Base-by-base conservation (phyloP, 495 filamentous ascomycete species). In the Lasiosphaeriaceae sp. region DNA sequence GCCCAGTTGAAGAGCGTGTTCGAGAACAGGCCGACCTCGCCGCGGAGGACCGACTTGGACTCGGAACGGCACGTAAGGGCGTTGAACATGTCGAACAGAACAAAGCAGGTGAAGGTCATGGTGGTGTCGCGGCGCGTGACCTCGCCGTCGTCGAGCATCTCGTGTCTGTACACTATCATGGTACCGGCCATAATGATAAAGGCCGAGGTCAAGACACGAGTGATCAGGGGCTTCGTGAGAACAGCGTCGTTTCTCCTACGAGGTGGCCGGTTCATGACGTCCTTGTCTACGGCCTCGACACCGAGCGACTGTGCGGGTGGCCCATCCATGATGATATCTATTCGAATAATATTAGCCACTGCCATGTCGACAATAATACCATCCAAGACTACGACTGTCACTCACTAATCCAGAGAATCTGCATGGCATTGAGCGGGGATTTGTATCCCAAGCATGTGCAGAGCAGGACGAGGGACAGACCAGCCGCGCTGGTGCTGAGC, bases 281-380 rank as follows among this genome's bases (percentile, higher is more conserved):
- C 85, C 11, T 92, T 93, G 68, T 97, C 93, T 23, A 98, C 94
- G 24, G 88, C 90, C 65, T 98, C 94, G 37, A 97, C 94, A 37
- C 94, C 94, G 11, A 98, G 85, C 41, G 94, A 98, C 74, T 98
- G 94, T 5, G 94, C 94, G 0, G 94, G 94, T 2, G 94, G 94
- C 41, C 94, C 94, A 71, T 98, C 94, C 94, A 98, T 98, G 59
- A 98, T 90, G 66, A 98, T 97, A 67, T 98, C 93, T 97, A 68
- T 55, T 1, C 35, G 29, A 12, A 16, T 23, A n/a, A 17, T 17
- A 12, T 43, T n/a, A 43, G 39, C 5, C 8, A 12, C 8, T 21
- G 59, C 26, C 9, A 31, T 9, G 37, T 45, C 29, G 37, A 31
- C 1, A 22, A 22, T 7, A 47, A n/a, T 5, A 39, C 7, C 3